Conservation (phyloP, 805 yeast species). For the Yarrowia sp. region DNA sequence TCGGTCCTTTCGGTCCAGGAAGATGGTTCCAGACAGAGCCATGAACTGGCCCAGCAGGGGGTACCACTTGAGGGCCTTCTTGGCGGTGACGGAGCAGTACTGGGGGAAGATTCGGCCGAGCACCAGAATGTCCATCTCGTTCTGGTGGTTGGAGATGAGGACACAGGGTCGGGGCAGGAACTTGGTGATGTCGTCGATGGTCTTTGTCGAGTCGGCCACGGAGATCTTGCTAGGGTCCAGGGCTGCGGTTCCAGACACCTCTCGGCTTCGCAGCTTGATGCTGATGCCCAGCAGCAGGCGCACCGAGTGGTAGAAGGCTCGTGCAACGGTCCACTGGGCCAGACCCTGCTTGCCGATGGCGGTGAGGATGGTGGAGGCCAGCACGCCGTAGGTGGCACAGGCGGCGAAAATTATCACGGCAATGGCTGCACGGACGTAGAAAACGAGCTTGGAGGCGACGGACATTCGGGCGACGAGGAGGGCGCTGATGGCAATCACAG, state of each 20-base stretch:
- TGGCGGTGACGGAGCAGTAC: conserved; percentile 89
- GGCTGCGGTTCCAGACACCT: conserved; percentile 45
- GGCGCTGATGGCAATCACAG: conserved; percentile 7
- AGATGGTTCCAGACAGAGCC: conserved; percentile 85
- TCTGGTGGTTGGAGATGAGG: conserved; percentile 84
- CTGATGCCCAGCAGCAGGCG: conserved; percentile 65
- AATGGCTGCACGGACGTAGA: conserved; percentile 13
- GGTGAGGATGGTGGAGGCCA: conserved; percentile 66
- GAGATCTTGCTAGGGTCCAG: not conserved
- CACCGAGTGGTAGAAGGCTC: conserved; percentile 67
- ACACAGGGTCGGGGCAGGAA: conserved; percentile 61
- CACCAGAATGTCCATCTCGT: conserved; percentile 77
- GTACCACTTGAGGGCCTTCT: conserved; percentile 72
- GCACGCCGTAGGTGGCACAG: conserved; percentile 50
- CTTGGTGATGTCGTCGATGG: conserved; percentile 14
- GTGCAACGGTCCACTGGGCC: conserved; percentile 87
- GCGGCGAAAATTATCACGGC: conserved; percentile 25
- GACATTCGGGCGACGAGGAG: conserved; percentile 6
- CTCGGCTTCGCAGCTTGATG: conserved; percentile 66
- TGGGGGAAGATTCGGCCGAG: conserved; percentile 83
- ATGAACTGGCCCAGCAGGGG: conserved; percentile 98
- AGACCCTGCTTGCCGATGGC: conserved; percentile 71
- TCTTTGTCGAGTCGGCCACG: not conserved
- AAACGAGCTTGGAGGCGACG: conserved; percentile 22
- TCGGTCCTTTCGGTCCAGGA: conserved; percentile 78